These are phyloP conservation scores for Karstenula rhodostoma DNA, from an alignment of 2,329 filamentous ascomycete species.

Conservation along the genomic window DNA sequence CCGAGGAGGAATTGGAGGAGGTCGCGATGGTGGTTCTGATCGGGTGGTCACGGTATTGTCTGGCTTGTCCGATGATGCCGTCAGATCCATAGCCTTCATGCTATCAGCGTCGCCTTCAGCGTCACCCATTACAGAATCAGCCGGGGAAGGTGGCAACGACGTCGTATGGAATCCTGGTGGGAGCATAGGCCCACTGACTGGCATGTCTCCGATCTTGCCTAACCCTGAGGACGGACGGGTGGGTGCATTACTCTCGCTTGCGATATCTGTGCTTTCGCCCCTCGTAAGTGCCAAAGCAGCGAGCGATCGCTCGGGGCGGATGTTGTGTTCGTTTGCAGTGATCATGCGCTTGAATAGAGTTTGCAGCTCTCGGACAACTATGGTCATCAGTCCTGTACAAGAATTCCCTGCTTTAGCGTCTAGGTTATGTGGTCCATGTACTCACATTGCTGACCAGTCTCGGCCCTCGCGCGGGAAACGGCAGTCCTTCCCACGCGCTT, in stretches of 20 bases:
- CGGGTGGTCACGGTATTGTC: slow-evolving; percentile 29
- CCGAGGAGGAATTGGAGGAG: slow-evolving; percentile 68
- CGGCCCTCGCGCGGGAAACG: slow-evolving; percentile 66
- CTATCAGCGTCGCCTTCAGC: slow-evolving; percentile 29
- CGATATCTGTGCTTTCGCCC: slow-evolving; percentile 53
- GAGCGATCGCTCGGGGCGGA: slow-evolving; percentile 77
- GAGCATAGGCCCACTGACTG: slow-evolving; percentile 56
- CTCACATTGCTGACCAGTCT: slow-evolving; percentile 77
- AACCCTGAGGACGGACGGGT: slow-evolving; percentile 49
- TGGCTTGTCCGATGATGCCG: slow-evolving; percentile 6
- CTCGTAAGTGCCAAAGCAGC: slow-evolving; percentile 79
- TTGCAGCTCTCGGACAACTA: slow-evolving; percentile 78
- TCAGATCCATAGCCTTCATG: slow-evolving; percentile 31
- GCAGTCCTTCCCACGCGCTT: slow-evolving; percentile 80
- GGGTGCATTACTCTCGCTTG: slow-evolving; percentile 54
- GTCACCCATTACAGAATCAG: slow-evolving; percentile 38
- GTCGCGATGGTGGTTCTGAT: slow-evolving; percentile 54
- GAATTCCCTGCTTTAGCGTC: not conserved
- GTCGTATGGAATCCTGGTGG: slow-evolving; percentile 37
- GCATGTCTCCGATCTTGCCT: slow-evolving; percentile 55
- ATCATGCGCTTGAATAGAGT: slow-evolving; percentile 76
- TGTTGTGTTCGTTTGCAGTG: slow-evolving; percentile 66
- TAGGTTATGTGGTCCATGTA: slow-evolving; percentile 26
- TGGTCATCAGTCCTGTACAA: slow-evolving; percentile 22
- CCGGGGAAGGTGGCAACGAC: slow-evolving; percentile 15